Evolutionary conservation across 768 basidiomycete genomes (phyloP).

Genomic region (Dentipellis fragilis): DNA sequence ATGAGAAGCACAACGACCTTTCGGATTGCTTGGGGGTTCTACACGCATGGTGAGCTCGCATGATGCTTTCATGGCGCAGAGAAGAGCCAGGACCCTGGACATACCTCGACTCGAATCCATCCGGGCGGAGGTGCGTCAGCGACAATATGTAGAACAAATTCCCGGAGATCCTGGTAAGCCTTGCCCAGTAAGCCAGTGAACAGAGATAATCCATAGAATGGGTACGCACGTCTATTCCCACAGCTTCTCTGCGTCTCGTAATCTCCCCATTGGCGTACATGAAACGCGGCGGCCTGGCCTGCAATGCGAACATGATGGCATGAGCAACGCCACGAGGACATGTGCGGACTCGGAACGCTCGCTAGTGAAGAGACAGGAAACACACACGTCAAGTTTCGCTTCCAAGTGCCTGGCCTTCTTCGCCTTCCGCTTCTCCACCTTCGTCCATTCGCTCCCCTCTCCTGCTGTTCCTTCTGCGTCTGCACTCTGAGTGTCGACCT

Average conservation of each 20-base stretch:
- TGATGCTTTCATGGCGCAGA: not conserved
- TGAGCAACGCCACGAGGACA: not conserved
- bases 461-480: not conserved
- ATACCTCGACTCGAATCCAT: constrained; percentile 80
- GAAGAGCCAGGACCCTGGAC: constrained; percentile 9
- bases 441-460: constrained; percentile 42
- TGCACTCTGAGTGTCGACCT: not conserved
- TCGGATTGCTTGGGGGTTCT: constrained; percentile 69
- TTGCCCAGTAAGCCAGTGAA: not conserved
- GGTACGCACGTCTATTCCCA: constrained; percentile 67
- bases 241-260: constrained; percentile 55
- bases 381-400: constrained; percentile 51
- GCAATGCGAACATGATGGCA: constrained; percentile 6
- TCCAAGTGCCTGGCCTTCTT: constrained; percentile 58
- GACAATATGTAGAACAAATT: constrained; percentile 72
- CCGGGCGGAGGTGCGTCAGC: constrained; percentile 77
- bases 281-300: constrained; percentile 60
- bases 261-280: constrained; percentile 79
- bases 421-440: constrained; percentile 60
- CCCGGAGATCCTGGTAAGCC: constrained; percentile 66
- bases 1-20: constrained; percentile 75
- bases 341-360: not conserved
- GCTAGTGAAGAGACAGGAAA: constrained; percentile 12
- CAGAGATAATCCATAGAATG: not conserved
- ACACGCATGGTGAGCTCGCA: constrained; percentile 2